phyloP scores from a whole-genome alignment of 768 basidiomycete genomes.

The Gymnopilus junonius region DNA sequence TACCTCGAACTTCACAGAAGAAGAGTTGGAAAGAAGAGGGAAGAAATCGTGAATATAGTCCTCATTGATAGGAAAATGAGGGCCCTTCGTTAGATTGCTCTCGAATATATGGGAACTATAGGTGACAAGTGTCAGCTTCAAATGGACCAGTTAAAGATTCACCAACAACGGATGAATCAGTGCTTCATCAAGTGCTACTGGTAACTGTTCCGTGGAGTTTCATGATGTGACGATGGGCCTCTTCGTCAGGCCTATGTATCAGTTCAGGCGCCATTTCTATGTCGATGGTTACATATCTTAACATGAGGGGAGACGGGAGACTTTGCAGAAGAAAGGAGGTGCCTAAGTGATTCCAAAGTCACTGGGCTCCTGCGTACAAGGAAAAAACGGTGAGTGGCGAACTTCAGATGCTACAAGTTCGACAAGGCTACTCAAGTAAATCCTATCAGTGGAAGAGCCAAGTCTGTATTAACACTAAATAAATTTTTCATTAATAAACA shows the following conservation, averaged over 20 bases:
- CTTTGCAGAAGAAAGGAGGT: not conserved
- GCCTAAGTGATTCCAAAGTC: not conserved
- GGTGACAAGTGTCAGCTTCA: not conserved
- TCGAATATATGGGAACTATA: not conserved
- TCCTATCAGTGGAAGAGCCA: not conserved
- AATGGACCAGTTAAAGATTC: too few relatives aligned
- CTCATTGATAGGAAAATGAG: not conserved
- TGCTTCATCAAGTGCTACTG: not conserved
- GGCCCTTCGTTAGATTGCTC: not conserved
- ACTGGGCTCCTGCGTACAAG: not conserved
- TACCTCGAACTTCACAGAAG: not conserved
- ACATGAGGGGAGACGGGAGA: not conserved
- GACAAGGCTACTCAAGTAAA: not conserved
- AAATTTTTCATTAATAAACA: too few relatives aligned
- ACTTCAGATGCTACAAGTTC: not conserved
- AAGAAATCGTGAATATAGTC: not conserved
- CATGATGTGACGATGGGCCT: not conserved
- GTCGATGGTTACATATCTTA: not conserved
- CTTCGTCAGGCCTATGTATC: not conserved
- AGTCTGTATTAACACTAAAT: too few relatives aligned
- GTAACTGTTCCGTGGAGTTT: not conserved
- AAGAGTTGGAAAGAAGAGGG: not conserved
- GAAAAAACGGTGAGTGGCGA: not conserved
- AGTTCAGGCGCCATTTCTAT: not conserved
- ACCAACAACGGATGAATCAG: not conserved